These are phyloP conservation scores for Dioszegia hungarica DNA, from an alignment of 768 basidiomycete genomes.

Conservation along the genomic window DNA sequence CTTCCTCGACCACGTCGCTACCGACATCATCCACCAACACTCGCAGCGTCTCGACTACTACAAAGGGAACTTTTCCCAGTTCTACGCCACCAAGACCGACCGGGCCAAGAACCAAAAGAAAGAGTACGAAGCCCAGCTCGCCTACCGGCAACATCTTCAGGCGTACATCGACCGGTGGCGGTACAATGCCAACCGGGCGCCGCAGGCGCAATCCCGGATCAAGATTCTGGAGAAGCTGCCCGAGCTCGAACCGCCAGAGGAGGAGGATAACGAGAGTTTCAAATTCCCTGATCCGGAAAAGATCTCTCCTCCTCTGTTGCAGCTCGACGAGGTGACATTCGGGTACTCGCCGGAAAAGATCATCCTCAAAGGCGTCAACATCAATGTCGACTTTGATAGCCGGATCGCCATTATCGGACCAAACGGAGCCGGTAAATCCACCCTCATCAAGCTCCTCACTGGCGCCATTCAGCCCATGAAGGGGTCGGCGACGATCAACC, in stretches of 20 bases:
- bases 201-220: constrained; percentile 76
- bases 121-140: constrained; percentile 93
- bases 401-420: constrained; percentile 83
- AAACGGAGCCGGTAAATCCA: constrained; percentile 95
- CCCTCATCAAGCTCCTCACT: constrained; percentile 89
- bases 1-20: constrained; percentile 93
- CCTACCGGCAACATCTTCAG: constrained; percentile 89
- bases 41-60: constrained; percentile 91
- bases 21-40: constrained; percentile 94
- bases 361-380: constrained; percentile 71
- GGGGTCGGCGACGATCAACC: constrained; percentile 85
- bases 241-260: constrained; percentile 85
- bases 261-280: constrained; percentile 72
- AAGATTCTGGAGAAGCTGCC: constrained; percentile 82
- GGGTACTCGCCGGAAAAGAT: constrained; percentile 75
- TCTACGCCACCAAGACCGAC: constrained; percentile 97
- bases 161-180: constrained; percentile 98
- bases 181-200: constrained; percentile 92
- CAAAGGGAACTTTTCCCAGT: constrained; percentile 98
- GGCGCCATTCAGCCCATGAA: constrained; percentile 68
- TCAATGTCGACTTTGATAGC: constrained; percentile 91
- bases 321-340: constrained; percentile 84
- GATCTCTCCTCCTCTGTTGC: constrained; percentile 90
- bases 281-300: constrained; percentile 97
- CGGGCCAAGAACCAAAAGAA: constrained; percentile 79